phyloP scores from a whole-genome alignment of 2,329 filamentous ascomycete genomes.

The Penicillium sp. region DNA sequence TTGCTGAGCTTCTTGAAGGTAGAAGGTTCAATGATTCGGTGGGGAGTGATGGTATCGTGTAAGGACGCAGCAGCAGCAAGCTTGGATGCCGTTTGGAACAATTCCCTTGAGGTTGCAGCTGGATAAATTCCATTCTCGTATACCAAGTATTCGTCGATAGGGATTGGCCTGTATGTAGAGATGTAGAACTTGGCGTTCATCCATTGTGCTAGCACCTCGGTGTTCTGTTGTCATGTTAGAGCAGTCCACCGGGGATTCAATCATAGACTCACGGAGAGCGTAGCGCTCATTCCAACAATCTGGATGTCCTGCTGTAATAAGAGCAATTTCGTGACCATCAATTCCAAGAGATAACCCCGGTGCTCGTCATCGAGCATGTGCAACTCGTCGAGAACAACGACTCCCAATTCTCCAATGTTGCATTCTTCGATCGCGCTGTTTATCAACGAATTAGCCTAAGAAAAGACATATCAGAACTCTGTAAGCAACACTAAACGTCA shows the following conservation, averaged over 20 bases:
- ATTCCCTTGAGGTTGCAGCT: slow-evolving; percentile 56
- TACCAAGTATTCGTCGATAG: slow-evolving; percentile 71
- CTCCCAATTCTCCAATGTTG: slow-evolving; percentile 60
- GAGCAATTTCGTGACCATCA: slow-evolving; percentile 72
- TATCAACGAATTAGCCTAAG: slow-evolving; percentile 68
- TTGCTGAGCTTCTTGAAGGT: slow-evolving; percentile 61
- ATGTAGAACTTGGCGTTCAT: slow-evolving; percentile 69
- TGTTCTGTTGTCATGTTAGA: slow-evolving; percentile 55
- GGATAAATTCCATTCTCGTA: slow-evolving; percentile 68
- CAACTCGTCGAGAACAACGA: slow-evolving; percentile 73
- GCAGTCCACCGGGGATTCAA: neutral
- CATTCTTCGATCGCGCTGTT: slow-evolving; percentile 72
- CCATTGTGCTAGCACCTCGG: slow-evolving; percentile 67
- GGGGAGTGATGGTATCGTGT: slow-evolving; percentile 35
- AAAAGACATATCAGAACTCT: slow-evolving; percentile 3
- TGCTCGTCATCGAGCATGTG: slow-evolving; percentile 78
- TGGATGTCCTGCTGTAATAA: slow-evolving; percentile 65
- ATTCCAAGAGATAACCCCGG: slow-evolving; percentile 71
- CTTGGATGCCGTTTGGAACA: slow-evolving; percentile 59
- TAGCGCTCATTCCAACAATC: slow-evolving; percentile 77
- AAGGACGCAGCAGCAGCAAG: slow-evolving; percentile 37
- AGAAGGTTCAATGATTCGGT: slow-evolving; percentile 55
- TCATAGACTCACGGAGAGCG: slow-evolving; percentile 58
- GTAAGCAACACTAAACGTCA: neutral
- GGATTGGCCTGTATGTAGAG: slow-evolving; percentile 71